These are phyloP conservation scores for Neckera pumila DNA, from an alignment of 225 moss, liverwort and hornwort genomes.

Conservation along the genomic window DNA sequence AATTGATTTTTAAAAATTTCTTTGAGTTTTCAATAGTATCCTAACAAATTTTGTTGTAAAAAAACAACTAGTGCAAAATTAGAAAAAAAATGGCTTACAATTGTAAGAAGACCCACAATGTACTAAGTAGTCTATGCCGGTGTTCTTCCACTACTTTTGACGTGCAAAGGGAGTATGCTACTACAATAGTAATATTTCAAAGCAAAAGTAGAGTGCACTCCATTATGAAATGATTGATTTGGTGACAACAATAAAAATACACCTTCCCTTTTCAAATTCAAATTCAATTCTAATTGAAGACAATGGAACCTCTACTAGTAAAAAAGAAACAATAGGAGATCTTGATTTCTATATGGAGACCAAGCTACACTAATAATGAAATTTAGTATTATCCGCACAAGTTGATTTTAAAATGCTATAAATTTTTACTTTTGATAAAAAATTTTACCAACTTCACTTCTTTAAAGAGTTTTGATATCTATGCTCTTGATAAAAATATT, in stretches of 20 bases:
- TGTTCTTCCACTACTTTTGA: neutral
- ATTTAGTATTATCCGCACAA: neutral
- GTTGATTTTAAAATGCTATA: neutral
- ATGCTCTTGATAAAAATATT: accelerated
- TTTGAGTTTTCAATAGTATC: neutral
- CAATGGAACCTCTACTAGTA: accelerated
- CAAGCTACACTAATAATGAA: neutral
- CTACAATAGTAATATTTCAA: neutral
- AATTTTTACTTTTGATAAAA: neutral
- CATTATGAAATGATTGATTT: neutral
- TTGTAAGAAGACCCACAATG: neutral
- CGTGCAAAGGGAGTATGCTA: accelerated
- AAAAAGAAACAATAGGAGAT: accelerated
- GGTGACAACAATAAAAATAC: neutral
- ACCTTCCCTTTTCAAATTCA: neutral
- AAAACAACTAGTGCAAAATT: neutral
- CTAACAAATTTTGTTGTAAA: neutral
- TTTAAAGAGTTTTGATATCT: neutral
- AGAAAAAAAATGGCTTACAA: neutral
- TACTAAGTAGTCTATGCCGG: neutral
- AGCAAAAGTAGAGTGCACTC: neutral
- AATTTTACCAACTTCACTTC: accelerated
- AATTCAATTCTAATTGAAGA: no score
- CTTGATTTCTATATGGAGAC: neutral
- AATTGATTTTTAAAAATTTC: no score